Evolutionary conservation across 805 yeast species (phyloP).

Genomic region (Yarrowia bubula): DNA sequence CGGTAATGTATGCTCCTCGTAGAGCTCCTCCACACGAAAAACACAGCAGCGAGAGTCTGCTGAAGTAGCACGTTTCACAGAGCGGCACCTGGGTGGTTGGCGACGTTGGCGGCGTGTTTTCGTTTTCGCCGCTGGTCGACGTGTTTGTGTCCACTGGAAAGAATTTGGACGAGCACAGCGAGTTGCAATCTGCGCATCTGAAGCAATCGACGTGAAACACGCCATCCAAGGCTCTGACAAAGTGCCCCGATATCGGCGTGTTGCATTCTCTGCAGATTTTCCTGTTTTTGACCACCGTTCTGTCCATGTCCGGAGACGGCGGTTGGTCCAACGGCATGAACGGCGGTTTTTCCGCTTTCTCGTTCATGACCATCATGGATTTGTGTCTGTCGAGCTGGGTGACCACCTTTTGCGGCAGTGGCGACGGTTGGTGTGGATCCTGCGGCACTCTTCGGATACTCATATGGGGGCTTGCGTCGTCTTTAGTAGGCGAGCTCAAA

Average conservation of each 20-base stretch:
- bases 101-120: conserved; percentile 32
- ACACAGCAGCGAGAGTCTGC: conserved; percentile 80
- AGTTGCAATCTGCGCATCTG: conserved; percentile 78
- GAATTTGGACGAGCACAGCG: conserved; percentile 78
- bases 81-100: conserved; percentile 53
- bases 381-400: conserved; percentile 14
- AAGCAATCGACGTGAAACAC: conserved; percentile 88
- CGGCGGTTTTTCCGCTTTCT: not conserved
- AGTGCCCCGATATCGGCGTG: conserved; percentile 61
- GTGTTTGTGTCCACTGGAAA: conserved; percentile 65
- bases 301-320: not conserved
- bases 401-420: not conserved
- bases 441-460: not conserved
- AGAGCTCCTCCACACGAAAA: conserved; percentile 79
- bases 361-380: conserved; percentile 16
- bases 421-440: not conserved
- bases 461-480: not conserved
- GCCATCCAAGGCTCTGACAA: conserved; percentile 77
- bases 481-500: not conserved
- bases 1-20: conserved; percentile 90
- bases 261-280: conserved; percentile 53
- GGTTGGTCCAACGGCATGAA: not conserved
- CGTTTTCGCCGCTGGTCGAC: conserved; percentile 28
- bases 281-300: not conserved
- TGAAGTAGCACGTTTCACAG: conserved; percentile 92